Conservation (phyloP, 2,329 filamentous ascomycete genomes). For the Gnomoniopsis sp. region DNA sequence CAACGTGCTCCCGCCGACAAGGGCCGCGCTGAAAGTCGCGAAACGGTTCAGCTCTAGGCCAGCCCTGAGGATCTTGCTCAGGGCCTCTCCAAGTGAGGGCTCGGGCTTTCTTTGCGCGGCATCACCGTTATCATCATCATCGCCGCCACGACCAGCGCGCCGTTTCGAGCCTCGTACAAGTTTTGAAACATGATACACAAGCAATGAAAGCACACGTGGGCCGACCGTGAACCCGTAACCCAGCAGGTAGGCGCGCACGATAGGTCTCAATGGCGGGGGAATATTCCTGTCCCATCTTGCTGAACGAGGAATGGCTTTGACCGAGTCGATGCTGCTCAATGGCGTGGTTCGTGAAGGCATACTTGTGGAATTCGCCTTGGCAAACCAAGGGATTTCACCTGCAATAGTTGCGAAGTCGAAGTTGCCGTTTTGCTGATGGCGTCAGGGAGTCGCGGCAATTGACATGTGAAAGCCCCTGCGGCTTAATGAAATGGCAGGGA, state of each 20-base stretch:
- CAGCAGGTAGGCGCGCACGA: constrained; percentile 57
- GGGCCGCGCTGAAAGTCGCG: constrained; percentile 58
- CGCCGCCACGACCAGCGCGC: constrained; percentile 32
- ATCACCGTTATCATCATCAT: constrained; percentile 26
- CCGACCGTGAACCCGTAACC: constrained; percentile 59
- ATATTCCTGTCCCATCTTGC: constrained; percentile 31
- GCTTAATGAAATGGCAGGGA: too few relatives aligned
- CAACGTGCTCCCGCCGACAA: constrained; percentile 59
- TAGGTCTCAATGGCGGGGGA: constrained; percentile 50
- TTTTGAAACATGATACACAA: constrained; percentile 43
- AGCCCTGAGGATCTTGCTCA: constrained; percentile 42
- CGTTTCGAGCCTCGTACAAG: not conserved
- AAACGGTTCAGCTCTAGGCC: constrained; percentile 56
- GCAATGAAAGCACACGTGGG: constrained; percentile 52
- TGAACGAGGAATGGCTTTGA: not conserved
- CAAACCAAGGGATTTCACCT: too few relatives aligned
- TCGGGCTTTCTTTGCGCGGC: constrained; percentile 26
- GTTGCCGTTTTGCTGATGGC: not conserved
- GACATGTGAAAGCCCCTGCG: too few relatives aligned
- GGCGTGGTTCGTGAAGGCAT: not conserved
- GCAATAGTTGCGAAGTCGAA: not conserved
- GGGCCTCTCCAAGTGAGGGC: constrained; percentile 30
- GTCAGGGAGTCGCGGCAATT: too few relatives aligned
- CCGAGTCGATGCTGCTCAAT: not conserved
- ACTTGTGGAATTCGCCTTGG: too few relatives aligned